Evolutionary conservation across 1,284 basidiomycete genomes (phyloP).

Genomic region (Heterobasidion parviporum): DNA sequence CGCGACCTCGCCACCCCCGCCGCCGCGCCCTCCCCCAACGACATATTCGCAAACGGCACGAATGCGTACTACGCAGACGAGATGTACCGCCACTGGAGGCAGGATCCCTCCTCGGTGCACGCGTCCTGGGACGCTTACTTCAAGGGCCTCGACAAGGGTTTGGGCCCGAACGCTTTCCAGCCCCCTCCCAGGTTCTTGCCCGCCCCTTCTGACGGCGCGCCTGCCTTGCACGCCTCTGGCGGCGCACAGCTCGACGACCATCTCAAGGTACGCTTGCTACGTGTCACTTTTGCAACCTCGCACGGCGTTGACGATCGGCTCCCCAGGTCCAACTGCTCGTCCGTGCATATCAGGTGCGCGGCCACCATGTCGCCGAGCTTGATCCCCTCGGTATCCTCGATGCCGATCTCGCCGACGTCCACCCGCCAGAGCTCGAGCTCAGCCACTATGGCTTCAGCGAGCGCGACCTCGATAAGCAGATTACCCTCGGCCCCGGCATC

Average conservation of each 20-base stretch:
- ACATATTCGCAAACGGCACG: conserved; percentile 83
- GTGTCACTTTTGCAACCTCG: background rate
- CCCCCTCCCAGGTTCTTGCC: conserved; percentile 72
- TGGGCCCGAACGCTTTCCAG: conserved; percentile 81
- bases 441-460: conserved; percentile 94
- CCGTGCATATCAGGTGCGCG: conserved; percentile 97
- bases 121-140: conserved; percentile 96
- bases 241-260: conserved; percentile 86
- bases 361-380: conserved; percentile 92
- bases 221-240: conserved; percentile 65
- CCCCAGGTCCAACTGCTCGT: conserved; percentile 89
- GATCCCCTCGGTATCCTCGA: conserved; percentile 93
- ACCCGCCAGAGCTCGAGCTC: conserved; percentile 85
- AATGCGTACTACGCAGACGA: conserved; percentile 96
- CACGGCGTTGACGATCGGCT: conserved; percentile 3
- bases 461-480: conserved; percentile 89
- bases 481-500: conserved; percentile 92
- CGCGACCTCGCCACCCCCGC: conserved; percentile 43
- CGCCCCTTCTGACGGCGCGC: conserved; percentile 73
- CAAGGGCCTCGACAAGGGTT: conserved; percentile 84
- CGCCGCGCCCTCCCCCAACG: conserved; percentile 56
- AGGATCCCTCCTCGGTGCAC: conserved; percentile 91
- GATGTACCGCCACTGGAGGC: conserved; percentile 89
- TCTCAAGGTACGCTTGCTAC: conserved; percentile 63
- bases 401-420: conserved; percentile 71